Conservation (phyloP, 139 green algal genomes). For the Closterium sp. region DNA sequence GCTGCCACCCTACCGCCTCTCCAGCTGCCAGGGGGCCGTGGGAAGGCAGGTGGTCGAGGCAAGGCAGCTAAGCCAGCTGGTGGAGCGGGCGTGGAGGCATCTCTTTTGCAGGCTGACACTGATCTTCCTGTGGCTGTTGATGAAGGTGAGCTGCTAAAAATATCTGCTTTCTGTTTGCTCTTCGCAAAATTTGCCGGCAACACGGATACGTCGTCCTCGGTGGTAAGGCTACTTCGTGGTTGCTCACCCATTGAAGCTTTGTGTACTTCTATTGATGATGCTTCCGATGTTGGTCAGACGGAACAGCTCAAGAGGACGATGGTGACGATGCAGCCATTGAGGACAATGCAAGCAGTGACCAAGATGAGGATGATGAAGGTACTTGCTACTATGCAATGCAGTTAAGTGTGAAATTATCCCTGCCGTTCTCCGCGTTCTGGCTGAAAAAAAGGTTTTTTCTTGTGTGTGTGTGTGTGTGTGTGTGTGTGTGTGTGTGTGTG, state of each 20-base stretch:
- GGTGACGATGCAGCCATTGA: slow-evolving; percentile 9
- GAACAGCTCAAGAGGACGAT: slow-evolving; percentile 1
- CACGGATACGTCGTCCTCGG: neutral
- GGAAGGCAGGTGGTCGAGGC: neutral
- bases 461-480: too few species aligned
- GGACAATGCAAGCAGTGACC: neutral
- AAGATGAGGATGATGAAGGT: slow-evolving; percentile 10
- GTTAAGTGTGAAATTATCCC: too few species aligned
- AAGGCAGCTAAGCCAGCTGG: neutral
- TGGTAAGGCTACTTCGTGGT: neutral
- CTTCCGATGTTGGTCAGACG: neutral
- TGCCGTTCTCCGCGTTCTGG: too few species aligned
- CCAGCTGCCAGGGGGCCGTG: neutral
- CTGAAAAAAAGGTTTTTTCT: too few species aligned
- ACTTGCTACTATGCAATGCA: too few species aligned
- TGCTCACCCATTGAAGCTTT: too few species aligned
- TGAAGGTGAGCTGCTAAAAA: neutral
- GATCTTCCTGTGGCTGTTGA: slow-evolving; percentile 19
- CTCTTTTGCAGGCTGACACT: neutral
- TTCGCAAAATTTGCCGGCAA: neutral
- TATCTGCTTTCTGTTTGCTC: neutral
- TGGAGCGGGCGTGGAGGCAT: neutral
- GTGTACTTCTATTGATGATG: neutral
- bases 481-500: too few species aligned
- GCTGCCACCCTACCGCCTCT: slow-evolving; percentile 28